These are phyloP conservation scores for Paulownia fortunei DNA, from an alignment of 257 asterid genomes.

Conservation along the genomic window DNA sequence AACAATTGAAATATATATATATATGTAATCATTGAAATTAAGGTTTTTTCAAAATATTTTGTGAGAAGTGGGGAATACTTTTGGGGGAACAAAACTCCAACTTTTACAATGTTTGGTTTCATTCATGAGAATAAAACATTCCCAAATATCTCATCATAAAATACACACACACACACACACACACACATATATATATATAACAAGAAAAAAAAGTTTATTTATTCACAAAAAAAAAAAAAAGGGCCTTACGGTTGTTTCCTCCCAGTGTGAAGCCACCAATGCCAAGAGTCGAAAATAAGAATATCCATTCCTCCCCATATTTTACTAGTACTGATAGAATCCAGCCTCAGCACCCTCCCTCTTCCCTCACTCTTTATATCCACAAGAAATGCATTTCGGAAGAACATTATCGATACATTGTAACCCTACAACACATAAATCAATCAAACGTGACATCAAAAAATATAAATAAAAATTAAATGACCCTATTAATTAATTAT, in stretches of 20 bases:
- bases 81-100: neutral
- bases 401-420: conserved; percentile 46
- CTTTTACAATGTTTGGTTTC: too few relatives aligned
- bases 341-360: conserved; percentile 46
- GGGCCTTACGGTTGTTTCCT: conserved; percentile 62
- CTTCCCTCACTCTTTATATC: conserved; percentile 40
- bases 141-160: too few relatives aligned
- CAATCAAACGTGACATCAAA: neutral
- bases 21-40: neutral
- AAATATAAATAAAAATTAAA: neutral
- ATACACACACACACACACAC: too few relatives aligned
- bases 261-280: conserved; percentile 68
- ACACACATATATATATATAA: too few relatives aligned
- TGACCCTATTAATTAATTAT: too few relatives aligned
- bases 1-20: neutral
- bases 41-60: too few relatives aligned
- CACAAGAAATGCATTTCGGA: conserved; percentile 64
- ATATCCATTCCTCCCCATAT: conserved; percentile 45
- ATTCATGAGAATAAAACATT: too few relatives aligned
- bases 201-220: neutral
- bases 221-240: too few relatives aligned
- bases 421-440: conserved; percentile 42
- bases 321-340: conserved; percentile 32
- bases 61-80: too few relatives aligned
- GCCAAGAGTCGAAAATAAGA: conserved; percentile 56